Conservation (phyloP, 116 monocot species). For the Zostera marina region DNA sequence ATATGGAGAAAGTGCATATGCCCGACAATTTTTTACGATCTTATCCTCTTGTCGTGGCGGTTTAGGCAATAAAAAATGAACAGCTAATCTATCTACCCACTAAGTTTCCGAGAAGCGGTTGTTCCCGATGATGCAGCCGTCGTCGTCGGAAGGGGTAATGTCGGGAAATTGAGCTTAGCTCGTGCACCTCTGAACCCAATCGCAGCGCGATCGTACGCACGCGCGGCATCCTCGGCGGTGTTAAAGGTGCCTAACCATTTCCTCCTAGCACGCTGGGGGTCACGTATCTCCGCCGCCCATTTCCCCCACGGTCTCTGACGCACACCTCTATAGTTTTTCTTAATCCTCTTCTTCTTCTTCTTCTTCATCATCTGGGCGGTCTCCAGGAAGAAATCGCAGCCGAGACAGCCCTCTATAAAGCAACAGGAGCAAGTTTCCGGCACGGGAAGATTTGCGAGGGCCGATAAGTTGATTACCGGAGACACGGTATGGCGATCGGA, state of each 20-base stretch:
- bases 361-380: neutral
- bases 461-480: too few species aligned
- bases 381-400: neutral
- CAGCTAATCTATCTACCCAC: too few species aligned
- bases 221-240: constrained; percentile 59
- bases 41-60: too few species aligned
- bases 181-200: constrained; percentile 25
- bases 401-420: neutral
- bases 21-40: too few species aligned
- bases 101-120: too few species aligned
- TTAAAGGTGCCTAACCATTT: constrained; percentile 85
- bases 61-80: too few species aligned
- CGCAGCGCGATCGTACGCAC: constrained; percentile 53
- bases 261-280: constrained; percentile 46
- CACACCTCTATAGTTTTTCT: constrained; percentile 42
- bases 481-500: too few species aligned
- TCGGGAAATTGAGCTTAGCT: constrained; percentile 40
- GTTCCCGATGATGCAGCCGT: too few species aligned
- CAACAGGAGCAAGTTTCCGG: neutral
- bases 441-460: too few species aligned
- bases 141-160: too few species aligned
- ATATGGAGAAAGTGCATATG: too few species aligned
- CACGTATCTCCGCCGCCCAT: constrained; percentile 42
- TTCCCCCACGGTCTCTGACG: constrained; percentile 40
- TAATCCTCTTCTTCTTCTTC: neutral